A percentile compares a stretch with the other conserved stretches of the same genome.
Evolutionary conservation across 2,329 filamentous ascomycete species (phyloP).

Genomic region (Aspergillus sp.): DNA sequence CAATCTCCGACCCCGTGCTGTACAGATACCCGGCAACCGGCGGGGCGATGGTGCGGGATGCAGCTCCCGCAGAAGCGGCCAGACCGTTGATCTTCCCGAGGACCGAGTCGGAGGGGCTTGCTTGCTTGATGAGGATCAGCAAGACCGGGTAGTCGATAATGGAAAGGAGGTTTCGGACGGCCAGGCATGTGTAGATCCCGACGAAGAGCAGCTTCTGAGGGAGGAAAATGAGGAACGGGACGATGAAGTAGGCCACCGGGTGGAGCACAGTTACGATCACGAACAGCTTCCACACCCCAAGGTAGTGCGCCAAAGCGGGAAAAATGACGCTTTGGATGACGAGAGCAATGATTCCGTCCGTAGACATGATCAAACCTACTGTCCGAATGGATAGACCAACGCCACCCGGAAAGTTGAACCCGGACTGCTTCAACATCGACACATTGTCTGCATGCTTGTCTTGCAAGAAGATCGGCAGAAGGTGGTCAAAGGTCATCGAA

Average conservation of each 20-base stretch:
- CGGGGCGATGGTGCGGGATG: constrained; percentile 67
- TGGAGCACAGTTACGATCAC: constrained; percentile 64
- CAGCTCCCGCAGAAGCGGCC: constrained; percentile 69
- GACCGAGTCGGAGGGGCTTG: constrained; percentile 60
- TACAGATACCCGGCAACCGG: constrained; percentile 69
- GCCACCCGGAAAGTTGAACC: constrained; percentile 62
- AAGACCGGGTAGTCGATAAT: constrained; percentile 68
- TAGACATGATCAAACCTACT: constrained; percentile 66
- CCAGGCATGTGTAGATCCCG: constrained; percentile 65
- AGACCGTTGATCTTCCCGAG: constrained; percentile 72
- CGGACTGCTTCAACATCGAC: constrained; percentile 31
- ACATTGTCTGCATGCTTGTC: constrained; percentile 52
- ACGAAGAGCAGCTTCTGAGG: constrained; percentile 54
- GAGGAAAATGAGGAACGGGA: constrained; percentile 65
- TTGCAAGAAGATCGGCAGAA: constrained; percentile 90
- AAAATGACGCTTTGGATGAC: constrained; percentile 72
- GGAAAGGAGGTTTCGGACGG: constrained; percentile 65
- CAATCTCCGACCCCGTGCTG: constrained; percentile 56
- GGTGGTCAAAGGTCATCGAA: constrained; percentile 90
- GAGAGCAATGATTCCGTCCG: constrained; percentile 70
- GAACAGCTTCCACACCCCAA: constrained; percentile 69
- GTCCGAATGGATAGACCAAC: constrained; percentile 65
- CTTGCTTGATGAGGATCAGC: constrained; percentile 71
- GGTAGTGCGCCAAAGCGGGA: constrained; percentile 59
- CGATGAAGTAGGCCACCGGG: constrained; percentile 66